Conservation (phyloP, 202 grass and related monocot genomes). For the Panicum virgatum region DNA sequence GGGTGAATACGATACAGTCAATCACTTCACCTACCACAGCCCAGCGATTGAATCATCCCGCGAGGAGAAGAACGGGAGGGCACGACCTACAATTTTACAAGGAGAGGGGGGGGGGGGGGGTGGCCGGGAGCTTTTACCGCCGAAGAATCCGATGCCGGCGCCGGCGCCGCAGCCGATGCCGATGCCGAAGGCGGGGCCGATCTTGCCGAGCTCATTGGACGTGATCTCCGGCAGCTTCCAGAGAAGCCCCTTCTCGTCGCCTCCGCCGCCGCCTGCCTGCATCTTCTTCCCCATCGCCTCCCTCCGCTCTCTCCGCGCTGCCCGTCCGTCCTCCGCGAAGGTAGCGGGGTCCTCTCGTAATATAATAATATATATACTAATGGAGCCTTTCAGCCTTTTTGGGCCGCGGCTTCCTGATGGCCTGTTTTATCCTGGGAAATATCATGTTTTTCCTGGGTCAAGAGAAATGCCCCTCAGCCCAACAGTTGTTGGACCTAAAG, state of each 20-base stretch:
- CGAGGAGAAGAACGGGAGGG: neutral
- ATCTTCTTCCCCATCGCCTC: slow-evolving; percentile 28
- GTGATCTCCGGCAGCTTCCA: slow-evolving; percentile 75
- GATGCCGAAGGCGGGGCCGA: slow-evolving; percentile 65
- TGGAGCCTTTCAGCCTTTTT: too few relatives aligned
- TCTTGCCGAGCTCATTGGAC: slow-evolving; percentile 67
- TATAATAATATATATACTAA: too few relatives aligned
- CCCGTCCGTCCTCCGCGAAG: too few relatives aligned
- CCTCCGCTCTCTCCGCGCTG: too few relatives aligned
- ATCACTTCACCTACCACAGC: neutral
- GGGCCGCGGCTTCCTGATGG: too few relatives aligned
- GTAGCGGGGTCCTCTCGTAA: too few relatives aligned
- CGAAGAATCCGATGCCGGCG: slow-evolving; percentile 65
- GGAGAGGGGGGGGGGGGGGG: neutral
- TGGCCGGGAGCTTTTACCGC: slow-evolving; percentile 35
- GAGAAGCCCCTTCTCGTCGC: slow-evolving; percentile 42
- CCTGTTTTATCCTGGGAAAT: too few relatives aligned
- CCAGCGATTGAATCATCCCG: neutral
- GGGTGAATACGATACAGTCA: neutral
- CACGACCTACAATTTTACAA: neutral
- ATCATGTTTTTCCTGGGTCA: too few relatives aligned
- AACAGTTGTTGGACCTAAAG: too few relatives aligned
- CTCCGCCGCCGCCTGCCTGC: slow-evolving; percentile 18
- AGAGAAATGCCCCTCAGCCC: too few relatives aligned
- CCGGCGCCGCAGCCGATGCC: slow-evolving; percentile 80